Conservation (phyloP, 371 early-diverging fungal species). For the Zopfochytrium polystomum region DNA sequence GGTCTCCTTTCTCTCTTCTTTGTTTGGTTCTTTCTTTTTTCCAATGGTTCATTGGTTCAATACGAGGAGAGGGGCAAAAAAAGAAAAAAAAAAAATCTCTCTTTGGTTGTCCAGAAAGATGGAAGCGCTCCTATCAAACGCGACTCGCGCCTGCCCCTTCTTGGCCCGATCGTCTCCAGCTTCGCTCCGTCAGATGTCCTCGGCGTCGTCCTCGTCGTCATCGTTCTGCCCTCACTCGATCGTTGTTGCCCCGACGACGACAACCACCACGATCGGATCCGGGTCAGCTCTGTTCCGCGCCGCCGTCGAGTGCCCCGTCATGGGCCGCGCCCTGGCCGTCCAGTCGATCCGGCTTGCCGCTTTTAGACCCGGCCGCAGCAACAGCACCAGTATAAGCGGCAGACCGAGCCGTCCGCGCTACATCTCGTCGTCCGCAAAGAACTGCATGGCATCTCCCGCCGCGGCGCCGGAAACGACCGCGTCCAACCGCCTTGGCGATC, state of each 20-base stretch:
- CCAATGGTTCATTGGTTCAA: too few species aligned
- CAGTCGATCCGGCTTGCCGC: conserved; percentile 40
- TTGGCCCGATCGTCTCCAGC: conserved; percentile 73
- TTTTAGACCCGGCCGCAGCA: background rate
- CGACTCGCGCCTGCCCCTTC: conserved; percentile 71
- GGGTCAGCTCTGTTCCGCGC: conserved; percentile 61
- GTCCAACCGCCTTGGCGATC: background rate
- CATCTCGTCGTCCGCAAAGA: background rate
- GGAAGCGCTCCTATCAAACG: conserved; percentile 20
- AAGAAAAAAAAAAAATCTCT: too few species aligned
- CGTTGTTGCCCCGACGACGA: conserved; percentile 1
- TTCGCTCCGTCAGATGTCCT: conserved; percentile 67
- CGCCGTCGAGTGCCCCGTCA: conserved; percentile 89
- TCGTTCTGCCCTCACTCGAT: conserved; percentile 11
- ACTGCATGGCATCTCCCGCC: too few species aligned
- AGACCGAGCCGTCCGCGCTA: background rate
- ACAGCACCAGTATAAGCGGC: background rate
- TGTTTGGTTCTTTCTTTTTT: too few species aligned
- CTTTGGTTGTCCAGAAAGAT: too few species aligned
- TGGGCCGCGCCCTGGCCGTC: conserved; percentile 76
- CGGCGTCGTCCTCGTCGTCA: too few species aligned
- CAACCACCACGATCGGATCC: conserved; percentile 1
- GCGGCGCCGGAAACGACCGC: conserved; percentile 10
- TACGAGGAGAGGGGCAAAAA: too few species aligned
- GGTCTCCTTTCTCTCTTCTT: too few species aligned